Base-by-base conservation (phyloP, 2,329 filamentous ascomycete species). In the Claviceps spartinae region DNA sequence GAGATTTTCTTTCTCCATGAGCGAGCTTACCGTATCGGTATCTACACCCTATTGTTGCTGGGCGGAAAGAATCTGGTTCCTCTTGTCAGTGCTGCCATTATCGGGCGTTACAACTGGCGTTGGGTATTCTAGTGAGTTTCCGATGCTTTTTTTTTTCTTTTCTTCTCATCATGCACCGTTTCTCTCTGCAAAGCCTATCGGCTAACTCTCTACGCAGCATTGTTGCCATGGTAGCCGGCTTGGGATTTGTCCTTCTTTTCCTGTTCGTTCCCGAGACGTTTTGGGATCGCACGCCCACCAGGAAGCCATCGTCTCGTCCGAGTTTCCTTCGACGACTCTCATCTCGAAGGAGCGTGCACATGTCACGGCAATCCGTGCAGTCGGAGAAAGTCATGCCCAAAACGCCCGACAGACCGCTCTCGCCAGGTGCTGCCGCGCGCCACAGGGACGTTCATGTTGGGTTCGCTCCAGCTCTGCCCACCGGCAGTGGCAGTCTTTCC, bases 1-100 rank as follows among this genome's bases (percentile, higher is more conserved):
- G 91, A 97, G 67, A 96, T 97, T 54, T 97, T 90, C 72, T 96
- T 95, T 63, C 73, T 97, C 20, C 91, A 97, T 61, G 91, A 97
- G 69, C 78, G 91, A 55, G 91, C 91, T 0, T 97, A 90, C 64
- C 84, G 91, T 4, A 81, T 97, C 45, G 93, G 93, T 9, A 89
- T 97, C 24, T 97, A 97, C 63, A 96, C 90, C 0, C 69, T 97
- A 20, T 72, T 97, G 5, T 75, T 97, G 13, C 77, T 97, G 0
- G 87, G 90, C 14, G 89, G 90, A 48, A 96, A 96, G 73, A 97
- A 96, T 59, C 65, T 97, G 56, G 76, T 95, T 4, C 91, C 91
- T 0, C 71, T 96, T 24, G 83, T 94, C 24, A 94, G 88, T 64
- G 91, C 91, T 8, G 87, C 75, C 22, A 82, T 97, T 54, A 94